Base-by-base conservation (phyloP, 2,329 filamentous ascomycete species). In the Epichloe amarillans region DNA sequence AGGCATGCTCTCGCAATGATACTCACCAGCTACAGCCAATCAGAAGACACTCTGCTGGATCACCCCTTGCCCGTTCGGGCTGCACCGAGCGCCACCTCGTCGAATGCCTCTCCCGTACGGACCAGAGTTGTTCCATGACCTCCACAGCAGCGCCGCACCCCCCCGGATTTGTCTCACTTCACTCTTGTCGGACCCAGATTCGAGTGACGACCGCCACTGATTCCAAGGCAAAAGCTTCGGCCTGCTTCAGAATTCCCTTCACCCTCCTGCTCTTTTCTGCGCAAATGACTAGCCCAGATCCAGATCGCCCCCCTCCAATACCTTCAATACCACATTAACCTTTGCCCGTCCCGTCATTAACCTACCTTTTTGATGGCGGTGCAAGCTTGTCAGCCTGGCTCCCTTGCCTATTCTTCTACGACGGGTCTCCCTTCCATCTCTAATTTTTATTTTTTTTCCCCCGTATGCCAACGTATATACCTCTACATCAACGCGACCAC, bases 1-100 rank as follows among this genome's bases (percentile, higher is more conserved):
- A 41, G 50, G 50, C 46, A 52, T 52, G 50, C 50, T 39, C 46
- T 45, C 40, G 50, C 50, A 52, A 49, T 49, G 50, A 49, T 46
- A 3, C 15, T 21, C 4, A 7, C 12, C 41, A 5, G 26, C 0
- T 17, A 11, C 0, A 11, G 35, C 50, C 46, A 49, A 52, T 52
- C 39, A 47, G 0, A 4, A 10, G 6, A 37, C 35, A n/a, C 5
- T 5, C 10, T 17, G 7, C 21, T 3, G 40, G 35, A 36, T 39
- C 46, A 52, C 42, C 45, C 45, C 50, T 40, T 40, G 50, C 21
- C 46, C 35, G 3, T 45, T 52, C 36, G 37, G 40, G 30, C 46
- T 35, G 40, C 43, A 46, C 26, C 37, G 17, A 41, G 35, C 47
- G 47, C 47, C 51, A 52, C 47, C 30, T 38, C 15, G 19, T 52